These are phyloP conservation scores for Nematodospora anomalae DNA, from an alignment of 1,139 yeast genomes.

Conservation along the genomic window DNA sequence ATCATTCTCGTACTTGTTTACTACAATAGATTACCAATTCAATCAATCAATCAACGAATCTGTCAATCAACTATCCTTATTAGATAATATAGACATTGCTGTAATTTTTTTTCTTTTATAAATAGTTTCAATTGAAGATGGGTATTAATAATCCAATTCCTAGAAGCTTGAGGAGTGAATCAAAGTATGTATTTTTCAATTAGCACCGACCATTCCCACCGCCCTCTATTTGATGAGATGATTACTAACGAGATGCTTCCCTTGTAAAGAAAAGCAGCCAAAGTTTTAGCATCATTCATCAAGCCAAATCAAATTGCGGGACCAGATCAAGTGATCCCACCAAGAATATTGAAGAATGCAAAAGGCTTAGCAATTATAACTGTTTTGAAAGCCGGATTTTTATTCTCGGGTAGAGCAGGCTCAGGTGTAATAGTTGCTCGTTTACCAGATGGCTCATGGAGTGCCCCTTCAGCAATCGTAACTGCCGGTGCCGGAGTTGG, in stretches of 20 bases:
- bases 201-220: too few relatives aligned
- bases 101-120: too few relatives aligned
- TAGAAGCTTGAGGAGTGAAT: constrained; percentile 81
- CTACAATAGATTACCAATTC: too few relatives aligned
- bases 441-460: constrained; percentile 93
- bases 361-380: constrained; percentile 91
- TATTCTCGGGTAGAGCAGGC: constrained; percentile 96
- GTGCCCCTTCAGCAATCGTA: constrained; percentile 95
- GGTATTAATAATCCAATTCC: constrained; percentile 93
- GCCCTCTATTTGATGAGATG: background rate
- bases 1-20: too few relatives aligned
- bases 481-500: constrained; percentile 99
- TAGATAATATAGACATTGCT: too few relatives aligned
- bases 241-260: constrained; percentile 12
- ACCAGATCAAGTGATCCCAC: constrained; percentile 89
- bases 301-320: constrained; percentile 96
- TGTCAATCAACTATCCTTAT: too few relatives aligned
- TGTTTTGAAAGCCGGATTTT: constrained; percentile 91
- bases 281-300: constrained; percentile 81
- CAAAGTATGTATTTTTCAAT: constrained; percentile 74
- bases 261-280: constrained; percentile 98
- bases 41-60: too few relatives aligned
- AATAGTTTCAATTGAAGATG: constrained; percentile 28
- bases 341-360: constrained; percentile 82
- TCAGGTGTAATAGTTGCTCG: constrained; percentile 95